phyloP scores from a whole-genome alignment of 2,329 filamentous ascomycete genomes.

The Periconia sp. region DNA sequence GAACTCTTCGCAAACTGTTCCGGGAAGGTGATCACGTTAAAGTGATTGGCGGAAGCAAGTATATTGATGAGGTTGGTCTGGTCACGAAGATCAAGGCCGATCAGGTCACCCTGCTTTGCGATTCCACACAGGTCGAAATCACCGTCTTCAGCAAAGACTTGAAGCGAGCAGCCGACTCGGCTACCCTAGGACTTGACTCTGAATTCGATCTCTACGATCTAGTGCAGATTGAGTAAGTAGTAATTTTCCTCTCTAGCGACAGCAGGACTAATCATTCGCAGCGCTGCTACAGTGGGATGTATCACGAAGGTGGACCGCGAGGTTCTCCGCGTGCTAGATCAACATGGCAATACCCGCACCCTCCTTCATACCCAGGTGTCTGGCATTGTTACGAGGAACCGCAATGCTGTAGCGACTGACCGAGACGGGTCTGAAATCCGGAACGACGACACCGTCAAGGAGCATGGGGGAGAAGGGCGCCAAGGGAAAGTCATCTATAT shows the following conservation, averaged over 20 bases:
- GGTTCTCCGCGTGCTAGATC: constrained; percentile 86
- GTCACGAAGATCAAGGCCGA: constrained; percentile 94
- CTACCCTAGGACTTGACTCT: constrained; percentile 81
- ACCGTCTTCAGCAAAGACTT: constrained; percentile 98
- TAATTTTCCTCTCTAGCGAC: background rate
- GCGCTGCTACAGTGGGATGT: constrained; percentile 85
- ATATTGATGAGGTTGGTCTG: constrained; percentile 94
- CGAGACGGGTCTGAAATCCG: constrained; percentile 92
- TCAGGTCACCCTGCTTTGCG: constrained; percentile 88
- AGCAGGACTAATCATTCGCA: constrained; percentile 32
- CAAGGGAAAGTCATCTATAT: constrained; percentile 93
- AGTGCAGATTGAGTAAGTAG: constrained; percentile 81
- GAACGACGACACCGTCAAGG: constrained; percentile 88
- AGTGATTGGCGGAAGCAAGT: constrained; percentile 94
- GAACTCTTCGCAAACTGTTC: constrained; percentile 91
- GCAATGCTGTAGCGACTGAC: constrained; percentile 88
- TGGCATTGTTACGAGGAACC: constrained; percentile 83
- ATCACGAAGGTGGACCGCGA: constrained; percentile 96
- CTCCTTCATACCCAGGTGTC: constrained; percentile 90
- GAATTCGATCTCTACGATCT: constrained; percentile 93
- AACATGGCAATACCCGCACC: constrained; percentile 81
- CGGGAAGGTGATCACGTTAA: constrained; percentile 95
- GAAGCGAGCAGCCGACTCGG: constrained; percentile 89
- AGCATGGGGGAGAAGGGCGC: constrained; percentile 82
- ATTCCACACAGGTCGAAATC: constrained; percentile 91